Conservation (phyloP, 768 basidiomycete genomes). For the Pleurotus sapidus region DNA sequence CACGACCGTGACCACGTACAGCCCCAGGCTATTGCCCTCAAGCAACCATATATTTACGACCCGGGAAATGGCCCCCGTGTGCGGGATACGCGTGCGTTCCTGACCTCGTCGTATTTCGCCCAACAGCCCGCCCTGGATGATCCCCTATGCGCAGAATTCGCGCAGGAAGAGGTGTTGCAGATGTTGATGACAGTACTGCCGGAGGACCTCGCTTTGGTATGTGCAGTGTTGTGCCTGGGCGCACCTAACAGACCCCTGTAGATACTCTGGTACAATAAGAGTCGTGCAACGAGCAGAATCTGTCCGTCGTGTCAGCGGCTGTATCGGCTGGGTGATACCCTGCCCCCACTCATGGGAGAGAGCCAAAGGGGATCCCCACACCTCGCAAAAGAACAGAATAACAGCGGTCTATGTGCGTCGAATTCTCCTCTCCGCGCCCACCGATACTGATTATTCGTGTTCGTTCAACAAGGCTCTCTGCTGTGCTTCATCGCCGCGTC, state of each 20-base stretch:
- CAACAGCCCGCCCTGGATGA: conserved; percentile 62
- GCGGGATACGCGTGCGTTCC: conserved; percentile 60
- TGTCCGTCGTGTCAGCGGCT: conserved; percentile 78
- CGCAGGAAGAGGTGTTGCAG: conserved; percentile 67
- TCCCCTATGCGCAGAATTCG: conserved; percentile 73
- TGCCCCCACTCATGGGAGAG: conserved; percentile 39
- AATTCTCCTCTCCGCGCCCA: not conserved
- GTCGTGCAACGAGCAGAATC: conserved; percentile 62
- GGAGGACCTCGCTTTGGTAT: conserved; percentile 67
- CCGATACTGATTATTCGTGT: not conserved
- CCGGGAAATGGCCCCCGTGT: conserved; percentile 81
- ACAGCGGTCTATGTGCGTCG: conserved; percentile 75
- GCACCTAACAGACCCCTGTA: conserved; percentile 19
- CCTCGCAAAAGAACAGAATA: conserved; percentile 57
- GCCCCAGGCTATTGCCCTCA: conserved; percentile 21
- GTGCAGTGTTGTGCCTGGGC: conserved; percentile 19
- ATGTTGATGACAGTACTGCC: conserved; percentile 71
- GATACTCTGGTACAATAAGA: conserved; percentile 88
- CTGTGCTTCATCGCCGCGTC: conserved; percentile 76
- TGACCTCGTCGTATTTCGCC: conserved; percentile 62
- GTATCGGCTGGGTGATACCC: conserved; percentile 65
- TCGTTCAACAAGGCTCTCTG: conserved; percentile 59
- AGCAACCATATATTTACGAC: conserved; percentile 67
- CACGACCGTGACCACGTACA: conserved; percentile 11
- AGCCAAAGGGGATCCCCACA: conserved; percentile 30